Conservation (phyloP, 2,329 filamentous ascomycete genomes). For the Ilyonectria mors-panacis region DNA sequence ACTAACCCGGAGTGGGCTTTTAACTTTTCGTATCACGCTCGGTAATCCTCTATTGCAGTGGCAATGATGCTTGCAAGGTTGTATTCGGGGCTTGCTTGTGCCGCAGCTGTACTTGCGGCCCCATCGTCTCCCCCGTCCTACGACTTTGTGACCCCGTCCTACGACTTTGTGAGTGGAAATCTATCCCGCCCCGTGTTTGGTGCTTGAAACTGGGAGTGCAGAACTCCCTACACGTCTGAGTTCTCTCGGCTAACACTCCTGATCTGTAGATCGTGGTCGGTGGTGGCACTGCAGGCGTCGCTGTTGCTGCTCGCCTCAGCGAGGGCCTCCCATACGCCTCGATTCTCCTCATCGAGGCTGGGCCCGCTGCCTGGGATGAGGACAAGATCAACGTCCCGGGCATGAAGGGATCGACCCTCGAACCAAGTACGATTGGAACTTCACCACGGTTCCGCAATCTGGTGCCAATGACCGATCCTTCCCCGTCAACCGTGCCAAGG, state of each 20-base stretch:
- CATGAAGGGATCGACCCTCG: conserved; percentile 48
- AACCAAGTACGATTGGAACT: conserved; percentile 58
- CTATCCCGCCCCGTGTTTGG: neutral
- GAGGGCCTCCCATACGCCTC: conserved; percentile 47
- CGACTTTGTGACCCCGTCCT: no score
- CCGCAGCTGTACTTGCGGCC: conserved; percentile 34
- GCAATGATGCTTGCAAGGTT: conserved; percentile 35
- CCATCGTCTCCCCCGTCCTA: conserved; percentile 24
- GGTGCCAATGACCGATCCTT: conserved; percentile 58
- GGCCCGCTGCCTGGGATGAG: conserved; percentile 48
- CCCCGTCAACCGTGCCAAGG: conserved; percentile 61
- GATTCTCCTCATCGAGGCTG: conserved; percentile 51
- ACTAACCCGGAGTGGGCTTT: conserved; percentile 8
- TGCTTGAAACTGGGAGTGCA: conserved; percentile 1
- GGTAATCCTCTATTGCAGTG: neutral
- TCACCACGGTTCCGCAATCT: conserved; percentile 59
- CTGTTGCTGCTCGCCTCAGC: conserved; percentile 52
- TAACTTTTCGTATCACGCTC: conserved; percentile 13
- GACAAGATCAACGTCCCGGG: conserved; percentile 52
- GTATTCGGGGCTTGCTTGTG: conserved; percentile 36
- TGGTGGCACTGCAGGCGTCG: conserved; percentile 51
- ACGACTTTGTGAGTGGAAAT: conserved; percentile 41
- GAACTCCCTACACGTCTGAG: neutral
- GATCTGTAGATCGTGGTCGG: conserved; percentile 20
- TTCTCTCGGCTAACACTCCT: neutral